Evolutionary conservation across 495 filamentous ascomycete genomes (phyloP), one percentile per base, ranked within the genome.

Genomic region (Aspergillus campestris): DNA sequence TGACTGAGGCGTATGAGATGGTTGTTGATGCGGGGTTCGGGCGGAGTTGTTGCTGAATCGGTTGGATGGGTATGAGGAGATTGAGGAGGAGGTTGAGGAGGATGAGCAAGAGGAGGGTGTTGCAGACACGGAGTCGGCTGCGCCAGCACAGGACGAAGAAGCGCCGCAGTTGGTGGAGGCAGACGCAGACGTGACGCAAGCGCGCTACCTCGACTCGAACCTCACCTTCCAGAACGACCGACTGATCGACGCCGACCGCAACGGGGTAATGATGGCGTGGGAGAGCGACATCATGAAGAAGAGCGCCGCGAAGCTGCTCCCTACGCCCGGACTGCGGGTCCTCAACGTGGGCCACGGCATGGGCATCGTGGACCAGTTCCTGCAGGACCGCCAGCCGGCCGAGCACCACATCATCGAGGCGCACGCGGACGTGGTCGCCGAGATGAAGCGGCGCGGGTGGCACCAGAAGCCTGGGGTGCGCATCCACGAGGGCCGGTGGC

Each of bases 181-280:
- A 30, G 61, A 73, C 0, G 63, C 60, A 1, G 61, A 71, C 24
- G 75, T 81, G 30, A 77, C 72, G 31, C 87, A 81, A 53, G 69
- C 77, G 32, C 75, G 77, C 14, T 98, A 95, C 60, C 80, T 98
- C 3, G 67, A 78, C n/a, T 86, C 85, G 0, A 68, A 71, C 8
- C 77, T 97, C 4, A 86, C 77, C 9, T 95, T 94, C 70, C 67
- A 72, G 15, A 71, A 75, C 24, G 80, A 84, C 45, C 81, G 86
- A 29, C 75, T 98, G 7, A 75, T 96, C 1, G 92, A 98, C 51
- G 71, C 72, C 3, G 79, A 82, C 39, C 73, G 76, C 6, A 98
- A 98, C 58, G 88, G 89, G 27, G 88, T 98, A 1, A 98, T 98
- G 92, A 87, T 98, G 92, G 74, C 83, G 27, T 98, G 92, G 92